These are phyloP conservation scores for Sarocladium strictum DNA, from an alignment of 2,329 filamentous ascomycete species.

Conservation along the genomic window DNA sequence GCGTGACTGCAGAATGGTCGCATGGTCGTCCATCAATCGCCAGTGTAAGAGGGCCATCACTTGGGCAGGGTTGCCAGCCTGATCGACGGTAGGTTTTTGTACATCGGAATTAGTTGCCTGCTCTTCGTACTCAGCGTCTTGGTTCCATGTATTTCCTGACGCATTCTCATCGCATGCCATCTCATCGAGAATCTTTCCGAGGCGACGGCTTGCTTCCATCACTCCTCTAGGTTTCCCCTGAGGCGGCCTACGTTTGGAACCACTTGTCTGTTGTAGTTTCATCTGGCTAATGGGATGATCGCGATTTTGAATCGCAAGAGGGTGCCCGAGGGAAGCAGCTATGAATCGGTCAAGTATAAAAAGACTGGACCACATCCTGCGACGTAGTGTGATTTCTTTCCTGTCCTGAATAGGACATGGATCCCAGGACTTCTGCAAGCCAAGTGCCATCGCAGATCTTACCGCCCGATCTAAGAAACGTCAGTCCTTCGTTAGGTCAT, in stretches of 20 bases:
- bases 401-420: neutral
- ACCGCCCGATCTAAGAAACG: conserved; percentile 7
- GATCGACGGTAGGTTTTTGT: neutral
- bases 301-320: neutral
- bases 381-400: neutral
- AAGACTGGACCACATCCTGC: conserved; percentile 3
- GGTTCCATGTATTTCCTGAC: neutral
- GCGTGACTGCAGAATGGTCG: neutral
- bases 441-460: neutral
- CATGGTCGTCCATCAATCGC: neutral
- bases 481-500: neutral
- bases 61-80: neutral
- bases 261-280: neutral
- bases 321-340: neutral
- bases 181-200: neutral
- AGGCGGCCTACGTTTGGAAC: neutral
- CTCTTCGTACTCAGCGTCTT: neutral
- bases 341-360: conserved; percentile 3
- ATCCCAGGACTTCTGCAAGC: conserved; percentile 1
- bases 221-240: neutral
- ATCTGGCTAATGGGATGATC: neutral
- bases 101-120: neutral
- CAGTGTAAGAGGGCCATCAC: neutral
- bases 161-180: neutral
- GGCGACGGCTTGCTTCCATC: neutral